Evolutionary conservation across 2,329 filamentous ascomycete species (phyloP).

Genomic region (Atkinsonella hypoxylon): DNA sequence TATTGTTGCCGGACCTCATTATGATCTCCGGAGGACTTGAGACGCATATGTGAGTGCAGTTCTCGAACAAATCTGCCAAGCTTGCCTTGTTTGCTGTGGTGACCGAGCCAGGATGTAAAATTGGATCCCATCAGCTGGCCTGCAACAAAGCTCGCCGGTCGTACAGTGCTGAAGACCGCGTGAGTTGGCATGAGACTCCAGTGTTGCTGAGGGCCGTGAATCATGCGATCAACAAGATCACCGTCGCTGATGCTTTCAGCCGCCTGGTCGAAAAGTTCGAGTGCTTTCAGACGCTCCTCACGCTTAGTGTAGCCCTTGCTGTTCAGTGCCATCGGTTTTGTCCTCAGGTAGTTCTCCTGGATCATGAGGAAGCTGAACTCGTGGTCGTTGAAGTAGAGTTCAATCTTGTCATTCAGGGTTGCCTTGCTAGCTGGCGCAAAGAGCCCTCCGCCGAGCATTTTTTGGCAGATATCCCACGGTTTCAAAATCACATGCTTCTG

Average conservation of each 20-base stretch:
- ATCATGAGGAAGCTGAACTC: constrained; percentile 97
- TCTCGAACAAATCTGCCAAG: constrained; percentile 77
- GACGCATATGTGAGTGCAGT: constrained; percentile 92
- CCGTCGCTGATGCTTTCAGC: constrained; percentile 96
- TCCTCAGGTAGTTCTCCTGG: constrained; percentile 91
- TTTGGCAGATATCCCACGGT: constrained; percentile 94
- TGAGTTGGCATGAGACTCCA: constrained; percentile 98
- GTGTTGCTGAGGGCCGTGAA: constrained; percentile 93
- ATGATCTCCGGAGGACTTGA: constrained; percentile 79
- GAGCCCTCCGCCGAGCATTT: constrained; percentile 78
- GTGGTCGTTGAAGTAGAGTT: constrained; percentile 98
- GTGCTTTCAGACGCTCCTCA: constrained; percentile 65
- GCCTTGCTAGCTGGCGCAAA: constrained; percentile 74
- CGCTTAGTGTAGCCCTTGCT: constrained; percentile 44
- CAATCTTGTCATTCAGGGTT: constrained; percentile 93
- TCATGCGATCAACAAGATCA: constrained; percentile 93
- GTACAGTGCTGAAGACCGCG: constrained; percentile 87
- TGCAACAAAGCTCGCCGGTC: constrained; percentile 76
- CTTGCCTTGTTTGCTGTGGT: constrained; percentile 78
- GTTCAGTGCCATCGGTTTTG: constrained; percentile 56
- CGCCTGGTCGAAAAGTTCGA: constrained; percentile 78
- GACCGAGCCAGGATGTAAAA: constrained; percentile 89
- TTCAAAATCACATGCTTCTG: constrained; percentile 95
- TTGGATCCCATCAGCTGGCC: constrained; percentile 63
- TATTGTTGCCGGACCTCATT: constrained; percentile 94